Evolutionary conservation across 192 early-diverging fungal species (phyloP).

Genomic region (Coemansia sp.): DNA sequence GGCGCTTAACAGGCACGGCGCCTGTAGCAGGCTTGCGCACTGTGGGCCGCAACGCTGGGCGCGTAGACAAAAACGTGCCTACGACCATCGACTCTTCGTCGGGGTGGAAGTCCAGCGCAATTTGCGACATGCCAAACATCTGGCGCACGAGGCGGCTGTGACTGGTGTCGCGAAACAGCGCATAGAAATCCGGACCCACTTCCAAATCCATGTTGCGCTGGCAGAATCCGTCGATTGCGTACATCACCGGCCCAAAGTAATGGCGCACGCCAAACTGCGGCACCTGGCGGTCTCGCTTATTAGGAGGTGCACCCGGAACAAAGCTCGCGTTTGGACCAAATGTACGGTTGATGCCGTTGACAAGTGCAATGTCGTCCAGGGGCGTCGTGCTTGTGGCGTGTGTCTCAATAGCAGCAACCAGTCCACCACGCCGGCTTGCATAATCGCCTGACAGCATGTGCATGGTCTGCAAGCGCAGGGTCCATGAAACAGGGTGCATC

Average conservation of each 20-base stretch:
- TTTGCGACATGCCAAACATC: conserved; percentile 70
- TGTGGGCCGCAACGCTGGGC: conserved; percentile 68
- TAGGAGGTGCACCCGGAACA: conserved; percentile 28
- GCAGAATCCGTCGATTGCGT: conserved; percentile 76
- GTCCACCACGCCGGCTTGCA: conserved; percentile 15
- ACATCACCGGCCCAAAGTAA: conserved; percentile 69
- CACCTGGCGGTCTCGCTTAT: conserved; percentile 29
- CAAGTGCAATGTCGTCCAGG: conserved; percentile 60
- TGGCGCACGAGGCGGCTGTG: conserved; percentile 72
- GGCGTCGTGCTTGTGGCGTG: conserved; percentile 51
- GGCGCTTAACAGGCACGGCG: background rate
- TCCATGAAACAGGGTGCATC: conserved; percentile 25
- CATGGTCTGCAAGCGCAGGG: conserved; percentile 22
- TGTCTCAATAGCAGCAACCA: conserved; percentile 31
- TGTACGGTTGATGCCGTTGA: conserved; percentile 46
- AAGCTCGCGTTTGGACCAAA: conserved; percentile 29
- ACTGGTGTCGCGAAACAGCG: conserved; percentile 68
- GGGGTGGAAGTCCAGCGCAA: conserved; percentile 74
- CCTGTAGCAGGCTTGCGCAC: conserved; percentile 8
- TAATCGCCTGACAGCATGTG: conserved; percentile 39
- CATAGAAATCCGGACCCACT: conserved; percentile 75
- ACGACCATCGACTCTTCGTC: conserved; percentile 71
- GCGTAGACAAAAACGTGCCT: conserved; percentile 71
- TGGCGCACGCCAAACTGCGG: conserved; percentile 74
- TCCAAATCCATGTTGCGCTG: conserved; percentile 72